Conservation (phyloP, 345 rosid species). For the Hypericum perforatum region DNA sequence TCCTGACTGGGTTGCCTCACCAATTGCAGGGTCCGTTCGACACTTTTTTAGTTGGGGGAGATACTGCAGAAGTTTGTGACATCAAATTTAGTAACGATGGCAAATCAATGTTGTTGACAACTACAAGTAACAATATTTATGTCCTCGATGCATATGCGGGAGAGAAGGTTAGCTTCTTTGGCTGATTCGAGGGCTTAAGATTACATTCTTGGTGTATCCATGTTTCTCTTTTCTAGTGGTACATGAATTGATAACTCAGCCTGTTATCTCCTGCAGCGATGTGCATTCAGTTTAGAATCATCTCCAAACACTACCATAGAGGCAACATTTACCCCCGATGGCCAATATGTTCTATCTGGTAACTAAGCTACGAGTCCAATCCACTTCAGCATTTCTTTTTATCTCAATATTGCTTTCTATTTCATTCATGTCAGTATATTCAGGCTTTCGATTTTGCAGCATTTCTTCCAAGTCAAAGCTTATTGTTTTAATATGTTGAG, state of each 20-base stretch:
- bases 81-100: constrained; percentile 97
- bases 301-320: constrained; percentile 70
- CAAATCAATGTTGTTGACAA: constrained; percentile 90
- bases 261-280: constrained; percentile 42
- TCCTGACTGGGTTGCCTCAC: constrained; percentile 17
- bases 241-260: constrained; percentile 5
- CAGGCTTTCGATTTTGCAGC: too few species aligned
- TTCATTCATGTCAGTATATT: too few species aligned
- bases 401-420: background rate
- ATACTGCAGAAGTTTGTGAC: constrained; percentile 87
- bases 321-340: constrained; percentile 95
- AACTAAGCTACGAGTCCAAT: constrained; percentile 6
- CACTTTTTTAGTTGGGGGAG: constrained; percentile 96
- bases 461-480: too few species aligned
- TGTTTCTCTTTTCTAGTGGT: background rate
- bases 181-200: background rate
- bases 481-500: too few species aligned
- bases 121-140: constrained; percentile 68
- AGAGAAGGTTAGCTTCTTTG: constrained; percentile 61
- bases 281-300: constrained; percentile 86
- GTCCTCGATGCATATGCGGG: constrained; percentile 95
- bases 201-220: background rate
- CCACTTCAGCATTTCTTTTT: background rate
- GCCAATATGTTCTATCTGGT: constrained; percentile 93
- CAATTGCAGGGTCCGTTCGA: constrained; percentile 80